Conservation (phyloP, 108 stramenopile species). For the Pseudonitzschia delicatissima region DNA sequence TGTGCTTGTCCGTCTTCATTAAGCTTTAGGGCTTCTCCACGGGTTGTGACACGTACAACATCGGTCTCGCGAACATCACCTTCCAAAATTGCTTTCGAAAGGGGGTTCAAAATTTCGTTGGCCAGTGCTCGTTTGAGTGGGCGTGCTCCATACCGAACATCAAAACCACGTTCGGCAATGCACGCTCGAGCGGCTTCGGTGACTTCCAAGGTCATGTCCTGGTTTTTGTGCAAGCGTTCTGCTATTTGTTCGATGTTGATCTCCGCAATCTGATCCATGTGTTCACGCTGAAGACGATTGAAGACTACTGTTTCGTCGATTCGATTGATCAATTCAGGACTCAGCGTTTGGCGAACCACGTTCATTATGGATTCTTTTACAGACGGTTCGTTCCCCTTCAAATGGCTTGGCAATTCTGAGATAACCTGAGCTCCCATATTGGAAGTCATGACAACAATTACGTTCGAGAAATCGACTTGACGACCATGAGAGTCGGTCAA, state of each 20-base stretch:
- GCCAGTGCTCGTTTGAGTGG: slow-evolving; percentile 89
- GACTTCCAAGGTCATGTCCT: slow-evolving; percentile 65
- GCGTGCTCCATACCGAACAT: slow-evolving; percentile 91
- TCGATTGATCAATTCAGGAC: slow-evolving; percentile 77
- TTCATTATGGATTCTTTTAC: slow-evolving; percentile 61
- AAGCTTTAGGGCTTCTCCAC: slow-evolving; percentile 59
- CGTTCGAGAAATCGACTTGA: slow-evolving; percentile 72
- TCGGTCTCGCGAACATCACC: slow-evolving; percentile 67
- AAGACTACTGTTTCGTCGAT: slow-evolving; percentile 74
- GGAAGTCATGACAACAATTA: slow-evolving; percentile 80
- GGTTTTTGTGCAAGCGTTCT: slow-evolving; percentile 50
- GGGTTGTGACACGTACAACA: slow-evolving; percentile 57
- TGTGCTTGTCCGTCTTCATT: slow-evolving; percentile 26
- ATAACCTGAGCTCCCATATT: slow-evolving; percentile 74
- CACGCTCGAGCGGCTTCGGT: slow-evolving; percentile 50
- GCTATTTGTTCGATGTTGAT: slow-evolving; percentile 63
- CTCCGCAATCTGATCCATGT: slow-evolving; percentile 68
- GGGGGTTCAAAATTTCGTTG: slow-evolving; percentile 82
- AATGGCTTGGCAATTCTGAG: slow-evolving; percentile 54
- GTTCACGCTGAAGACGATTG: slow-evolving; percentile 67
- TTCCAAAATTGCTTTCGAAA: slow-evolving; percentile 71
- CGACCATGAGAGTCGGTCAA: slow-evolving; percentile 77
- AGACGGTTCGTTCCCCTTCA: slow-evolving; percentile 61
- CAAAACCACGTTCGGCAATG: slow-evolving; percentile 76
- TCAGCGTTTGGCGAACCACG: slow-evolving; percentile 59